Evolutionary conservation across 352 stramenopile species (phyloP), one percentile per base, ranked within the genome.

Genomic region (Phytophthora cryptogea): DNA sequence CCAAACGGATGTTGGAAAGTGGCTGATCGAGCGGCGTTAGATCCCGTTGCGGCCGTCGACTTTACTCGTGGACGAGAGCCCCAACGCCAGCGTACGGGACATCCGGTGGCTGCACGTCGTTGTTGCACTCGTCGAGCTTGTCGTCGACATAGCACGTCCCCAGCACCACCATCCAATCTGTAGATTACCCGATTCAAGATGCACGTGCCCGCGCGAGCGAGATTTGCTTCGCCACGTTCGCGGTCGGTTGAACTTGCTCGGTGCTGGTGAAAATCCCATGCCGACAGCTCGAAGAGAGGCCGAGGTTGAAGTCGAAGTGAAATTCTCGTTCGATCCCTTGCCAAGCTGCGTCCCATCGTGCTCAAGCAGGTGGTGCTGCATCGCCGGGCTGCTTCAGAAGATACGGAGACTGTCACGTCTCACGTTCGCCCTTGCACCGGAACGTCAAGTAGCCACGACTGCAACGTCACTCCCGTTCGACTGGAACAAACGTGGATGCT

Each of bases 91-190:
- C 16, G 2, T 44, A 47, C 16, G 45, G 28, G 53, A 64, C 48
- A 69, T 69, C 48, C 61, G 55, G 61, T 66, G 48, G 54, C 50
- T 65, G 61, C 61, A 59, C 56, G 54, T 65, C 61, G 55, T 65
- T 69, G 54, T 65, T 69, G 61, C 61, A 65, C 61, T 53, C 50
- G 33, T 16, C 41, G 42, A 44, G 36, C 51, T 54, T 59, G 32
- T 55, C 35, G 26, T 52, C 43, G 41, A 69, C 61, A 69, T 69
- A 69, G 54, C 61, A 48, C 20, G 54, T 40, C 40, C 59, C 37
- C 28, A 23, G 28, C 33, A 36, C 45, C 48, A 49, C 47, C 61
- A 64, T 64, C 60, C 53, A 59, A 54, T 56, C 48, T 9, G 36
- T 5, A 13, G 46, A 44, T 52, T 41, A 40, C 26, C 31, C 42